Percentiles rank a stretch among this genome's conserved stretches.
phyloP scores from a whole-genome alignment of 768 basidiomycete species.

The Galerina marginata region DNA sequence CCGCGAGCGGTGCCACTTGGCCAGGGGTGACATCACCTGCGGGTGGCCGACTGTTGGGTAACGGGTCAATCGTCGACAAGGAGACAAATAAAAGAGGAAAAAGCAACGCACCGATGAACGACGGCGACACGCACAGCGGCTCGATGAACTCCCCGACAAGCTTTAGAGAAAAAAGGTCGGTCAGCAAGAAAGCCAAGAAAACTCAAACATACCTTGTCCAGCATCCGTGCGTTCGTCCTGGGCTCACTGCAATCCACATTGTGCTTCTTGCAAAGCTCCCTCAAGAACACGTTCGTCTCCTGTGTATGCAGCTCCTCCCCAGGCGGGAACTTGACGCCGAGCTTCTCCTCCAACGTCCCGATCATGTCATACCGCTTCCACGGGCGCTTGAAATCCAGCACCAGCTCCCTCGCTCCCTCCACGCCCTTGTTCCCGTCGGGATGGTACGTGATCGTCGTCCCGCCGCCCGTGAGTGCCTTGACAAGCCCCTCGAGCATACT shows the following conservation, averaged over 20 bases:
- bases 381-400: slow-evolving; percentile 88
- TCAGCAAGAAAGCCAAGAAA: not conserved
- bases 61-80: slow-evolving; percentile 5
- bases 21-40: slow-evolving; percentile 99
- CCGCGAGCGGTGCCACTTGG: slow-evolving; percentile 97
- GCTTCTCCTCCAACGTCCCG: slow-evolving; percentile 91
- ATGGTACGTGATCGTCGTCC: slow-evolving; percentile 82
- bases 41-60: slow-evolving; percentile 83
- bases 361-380: slow-evolving; percentile 99
- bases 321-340: slow-evolving; percentile 89
- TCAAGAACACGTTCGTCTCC: slow-evolving; percentile 87
- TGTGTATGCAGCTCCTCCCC: slow-evolving; percentile 88
- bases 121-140: slow-evolving; percentile 92
- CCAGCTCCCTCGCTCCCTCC: slow-evolving; percentile 62
- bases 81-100: not conserved
- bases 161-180: slow-evolving; percentile 39
- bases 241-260: slow-evolving; percentile 97
- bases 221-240: slow-evolving; percentile 89
- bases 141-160: slow-evolving; percentile 99
- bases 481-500: slow-evolving; percentile 91
- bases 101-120: slow-evolving; percentile 80
- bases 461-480: slow-evolving; percentile 80
- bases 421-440: slow-evolving; percentile 92
- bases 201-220: slow-evolving; percentile 77
- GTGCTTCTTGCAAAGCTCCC: slow-evolving; percentile 87